Conservation (phyloP, 225 moss, liverwort and hornwort genomes). For the Pseudisothecium myosuroides region DNA sequence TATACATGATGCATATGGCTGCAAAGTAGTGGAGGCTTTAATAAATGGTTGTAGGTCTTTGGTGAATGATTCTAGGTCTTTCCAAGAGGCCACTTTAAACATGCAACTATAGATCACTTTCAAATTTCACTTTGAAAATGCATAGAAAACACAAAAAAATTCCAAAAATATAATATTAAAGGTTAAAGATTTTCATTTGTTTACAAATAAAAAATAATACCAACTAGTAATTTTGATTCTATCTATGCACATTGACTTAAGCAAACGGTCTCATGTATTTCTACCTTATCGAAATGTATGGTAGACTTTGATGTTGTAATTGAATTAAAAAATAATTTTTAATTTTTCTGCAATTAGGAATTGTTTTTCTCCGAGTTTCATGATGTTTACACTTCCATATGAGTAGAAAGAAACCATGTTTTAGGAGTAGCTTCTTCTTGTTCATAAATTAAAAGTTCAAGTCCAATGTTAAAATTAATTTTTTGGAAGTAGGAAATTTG, state of each 20-base stretch:
- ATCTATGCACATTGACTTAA: no score
- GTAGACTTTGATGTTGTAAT: accelerated
- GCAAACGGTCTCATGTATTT: not conserved
- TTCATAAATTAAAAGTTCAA: no score
- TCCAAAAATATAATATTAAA: not conserved
- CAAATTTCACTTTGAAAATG: no score
- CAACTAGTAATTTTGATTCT: no score
- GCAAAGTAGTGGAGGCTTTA: not conserved
- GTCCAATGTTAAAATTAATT: no score
- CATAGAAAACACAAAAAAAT: not conserved
- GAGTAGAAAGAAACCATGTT: not conserved
- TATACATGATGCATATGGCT: not conserved
- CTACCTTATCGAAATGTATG: not conserved
- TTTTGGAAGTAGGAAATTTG: no score
- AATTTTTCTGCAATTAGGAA: no score
- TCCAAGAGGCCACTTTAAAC: accelerated
- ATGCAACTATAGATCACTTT: no score
- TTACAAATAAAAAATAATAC: no score
- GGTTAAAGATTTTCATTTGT: no score
- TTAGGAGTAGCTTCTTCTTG: no score
- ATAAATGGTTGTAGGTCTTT: not conserved
- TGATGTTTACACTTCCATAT: not conserved
- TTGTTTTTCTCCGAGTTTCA: not conserved
- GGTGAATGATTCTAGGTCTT: not conserved
- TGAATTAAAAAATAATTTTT: not conserved